phyloP scores from a whole-genome alignment of 1,139 yeast genomes.

The Pichia norvegensis region DNA sequence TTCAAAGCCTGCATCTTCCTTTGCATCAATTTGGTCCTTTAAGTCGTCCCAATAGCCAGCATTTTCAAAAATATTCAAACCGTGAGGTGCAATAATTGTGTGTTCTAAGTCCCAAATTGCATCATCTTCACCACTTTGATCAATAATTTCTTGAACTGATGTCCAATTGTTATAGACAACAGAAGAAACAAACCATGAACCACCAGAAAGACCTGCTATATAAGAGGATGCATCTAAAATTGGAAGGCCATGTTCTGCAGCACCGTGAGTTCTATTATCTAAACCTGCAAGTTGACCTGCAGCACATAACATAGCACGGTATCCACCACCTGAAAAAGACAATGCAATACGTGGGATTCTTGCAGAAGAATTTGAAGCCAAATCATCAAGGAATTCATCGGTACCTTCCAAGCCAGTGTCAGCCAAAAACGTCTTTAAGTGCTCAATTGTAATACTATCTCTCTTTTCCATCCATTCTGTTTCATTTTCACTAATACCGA shows the following conservation, averaged over 20 bases:
- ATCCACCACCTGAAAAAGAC: constrained; percentile 89
- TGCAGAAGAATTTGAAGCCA: constrained; percentile 21
- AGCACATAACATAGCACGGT: constrained; percentile 84
- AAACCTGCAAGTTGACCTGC: constrained; percentile 80
- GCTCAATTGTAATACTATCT: constrained; percentile 44
- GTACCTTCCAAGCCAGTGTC: constrained; percentile 52
- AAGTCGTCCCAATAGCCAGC: constrained; percentile 49
- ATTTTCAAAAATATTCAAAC: constrained; percentile 53
- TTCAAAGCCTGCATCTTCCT: constrained; percentile 70
- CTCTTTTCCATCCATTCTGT: constrained; percentile 39
- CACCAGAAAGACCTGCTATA: constrained; percentile 77
- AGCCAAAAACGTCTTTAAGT: constrained; percentile 48
- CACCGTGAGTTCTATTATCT: constrained; percentile 61
- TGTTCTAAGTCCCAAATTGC: constrained; percentile 65
- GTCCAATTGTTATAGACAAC: constrained; percentile 78
- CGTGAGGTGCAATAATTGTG: constrained; percentile 61
- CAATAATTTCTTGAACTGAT: constrained; percentile 50
- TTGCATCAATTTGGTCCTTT: constrained; percentile 45
- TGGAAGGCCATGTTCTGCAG: constrained; percentile 59
- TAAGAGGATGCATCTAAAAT: constrained; percentile 74
- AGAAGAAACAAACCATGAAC: constrained; percentile 79
- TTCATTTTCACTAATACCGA: constrained; percentile 34
- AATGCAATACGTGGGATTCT: constrained; percentile 43
- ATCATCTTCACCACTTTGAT: constrained; percentile 34
- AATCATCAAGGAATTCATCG: constrained; percentile 35